These are phyloP conservation scores for Phytophthora pistaciae DNA, from an alignment of 352 stramenopile species.

Conservation along the genomic window DNA sequence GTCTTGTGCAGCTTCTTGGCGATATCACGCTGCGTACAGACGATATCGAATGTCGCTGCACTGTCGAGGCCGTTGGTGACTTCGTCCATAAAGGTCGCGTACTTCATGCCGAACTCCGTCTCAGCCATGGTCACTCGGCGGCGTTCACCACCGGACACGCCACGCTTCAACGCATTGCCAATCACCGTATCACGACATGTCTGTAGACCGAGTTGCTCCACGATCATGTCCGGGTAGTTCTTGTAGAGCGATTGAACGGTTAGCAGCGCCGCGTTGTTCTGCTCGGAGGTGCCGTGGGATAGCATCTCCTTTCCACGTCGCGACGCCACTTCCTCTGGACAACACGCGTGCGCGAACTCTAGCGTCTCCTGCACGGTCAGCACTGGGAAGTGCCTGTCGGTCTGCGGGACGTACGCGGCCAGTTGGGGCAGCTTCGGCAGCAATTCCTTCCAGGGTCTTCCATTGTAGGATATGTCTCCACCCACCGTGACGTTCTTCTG, in stretches of 20 bases:
- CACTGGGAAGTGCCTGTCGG: slow-evolving; percentile 35
- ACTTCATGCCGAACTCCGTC: slow-evolving; percentile 49
- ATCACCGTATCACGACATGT: slow-evolving; percentile 39
- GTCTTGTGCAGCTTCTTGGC: slow-evolving; percentile 51
- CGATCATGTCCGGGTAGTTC: slow-evolving; percentile 31
- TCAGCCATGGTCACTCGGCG: slow-evolving; percentile 55
- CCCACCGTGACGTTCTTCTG: slow-evolving; percentile 34
- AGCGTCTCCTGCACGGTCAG: slow-evolving; percentile 45
- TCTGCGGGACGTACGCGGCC: slow-evolving; percentile 30
- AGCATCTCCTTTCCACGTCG: slow-evolving; percentile 55
- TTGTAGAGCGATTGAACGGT: slow-evolving; percentile 19
- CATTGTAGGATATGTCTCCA: slow-evolving; percentile 47
- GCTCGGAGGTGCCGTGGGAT: slow-evolving; percentile 10
- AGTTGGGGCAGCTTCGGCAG: slow-evolving; percentile 30
- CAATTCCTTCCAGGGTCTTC: slow-evolving; percentile 16
- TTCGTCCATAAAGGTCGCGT: slow-evolving; percentile 83
- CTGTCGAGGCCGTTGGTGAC: slow-evolving; percentile 92
- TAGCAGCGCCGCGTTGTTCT: slow-evolving; percentile 27
- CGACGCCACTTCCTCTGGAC: slow-evolving; percentile 58
- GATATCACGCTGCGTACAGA: slow-evolving; percentile 46
- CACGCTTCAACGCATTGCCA: slow-evolving; percentile 42
- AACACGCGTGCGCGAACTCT: slow-evolving; percentile 36
- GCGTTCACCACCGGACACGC: slow-evolving; percentile 70
- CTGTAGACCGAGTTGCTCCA: slow-evolving; percentile 38
- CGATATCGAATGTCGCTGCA: slow-evolving; percentile 90